These are phyloP conservation scores for Nicotiana obtusifolia DNA, from an alignment of 257 asterid genomes.

Conservation along the genomic window DNA sequence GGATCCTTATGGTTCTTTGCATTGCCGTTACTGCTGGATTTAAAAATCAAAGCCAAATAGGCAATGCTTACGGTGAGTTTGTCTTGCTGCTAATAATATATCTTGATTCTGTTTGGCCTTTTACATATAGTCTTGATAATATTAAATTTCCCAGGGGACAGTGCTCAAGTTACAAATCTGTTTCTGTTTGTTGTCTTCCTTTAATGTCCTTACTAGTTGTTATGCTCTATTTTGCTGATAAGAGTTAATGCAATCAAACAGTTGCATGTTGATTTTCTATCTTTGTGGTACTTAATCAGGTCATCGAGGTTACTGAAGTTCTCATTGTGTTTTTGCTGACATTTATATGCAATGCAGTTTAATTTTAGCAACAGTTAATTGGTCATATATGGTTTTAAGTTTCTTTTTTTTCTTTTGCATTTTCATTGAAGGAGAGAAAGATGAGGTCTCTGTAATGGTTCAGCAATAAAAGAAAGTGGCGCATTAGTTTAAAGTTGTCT, in stretches of 20 bases:
- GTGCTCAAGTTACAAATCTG: not conserved
- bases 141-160: not conserved
- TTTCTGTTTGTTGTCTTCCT: not conserved
- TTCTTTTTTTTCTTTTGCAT: not conserved
- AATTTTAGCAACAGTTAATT: not conserved
- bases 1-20: slow-evolving; percentile 96
- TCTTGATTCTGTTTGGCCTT: not conserved
- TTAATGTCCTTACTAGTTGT: not conserved
- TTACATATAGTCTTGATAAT: not conserved
- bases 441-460: not conserved
- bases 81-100: not conserved
- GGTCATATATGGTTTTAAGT: not conserved
- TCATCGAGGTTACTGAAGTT: not conserved
- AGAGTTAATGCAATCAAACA: not conserved
- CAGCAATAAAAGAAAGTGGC: not conserved
- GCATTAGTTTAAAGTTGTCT: not conserved
- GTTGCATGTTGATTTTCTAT: not conserved
- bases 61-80: slow-evolving; percentile 84
- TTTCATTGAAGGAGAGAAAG: not conserved
- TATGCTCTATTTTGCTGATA: not conserved
- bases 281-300: not conserved
- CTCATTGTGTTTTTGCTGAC: not conserved
- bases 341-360: not conserved
- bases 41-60: slow-evolving; percentile 89
- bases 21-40: slow-evolving; percentile 97